Conservation (phyloP, 2,329 filamentous ascomycete genomes). For the Sodiomyces alkalinus region DNA sequence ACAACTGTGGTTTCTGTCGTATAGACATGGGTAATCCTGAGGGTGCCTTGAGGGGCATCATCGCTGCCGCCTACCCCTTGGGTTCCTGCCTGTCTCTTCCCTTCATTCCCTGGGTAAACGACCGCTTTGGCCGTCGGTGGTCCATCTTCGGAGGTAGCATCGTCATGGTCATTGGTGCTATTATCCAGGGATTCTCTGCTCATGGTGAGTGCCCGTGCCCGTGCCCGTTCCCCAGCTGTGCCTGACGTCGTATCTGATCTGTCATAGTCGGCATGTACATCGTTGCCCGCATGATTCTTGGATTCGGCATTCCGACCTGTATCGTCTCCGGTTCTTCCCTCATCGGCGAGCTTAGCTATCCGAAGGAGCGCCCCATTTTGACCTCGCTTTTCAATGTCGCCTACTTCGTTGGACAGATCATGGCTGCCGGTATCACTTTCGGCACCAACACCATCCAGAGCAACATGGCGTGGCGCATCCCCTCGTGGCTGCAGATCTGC, state of each 20-base stretch:
- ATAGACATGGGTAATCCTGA: constrained; percentile 28
- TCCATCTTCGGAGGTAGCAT: constrained; percentile 38
- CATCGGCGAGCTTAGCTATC: constrained; percentile 44
- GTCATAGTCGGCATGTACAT: constrained; percentile 36
- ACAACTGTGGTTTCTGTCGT: not conserved
- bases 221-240: not conserved
- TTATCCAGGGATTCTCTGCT: constrained; percentile 36
- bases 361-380: constrained; percentile 42
- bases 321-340: constrained; percentile 44
- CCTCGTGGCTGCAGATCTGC: constrained; percentile 28
- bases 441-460: constrained; percentile 24
- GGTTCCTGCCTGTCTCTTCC: constrained; percentile 43
- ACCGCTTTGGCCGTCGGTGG: constrained; percentile 38
- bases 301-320: constrained; percentile 43
- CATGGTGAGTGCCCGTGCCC: constrained; percentile 19
- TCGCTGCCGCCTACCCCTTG: constrained; percentile 43
- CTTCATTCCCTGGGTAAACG: constrained; percentile 39
- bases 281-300: constrained; percentile 41
- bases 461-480: constrained; percentile 28
- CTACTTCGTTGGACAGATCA: constrained; percentile 35
- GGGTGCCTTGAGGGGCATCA: constrained; percentile 33
- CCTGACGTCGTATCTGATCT: not conserved
- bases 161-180: constrained; percentile 37
- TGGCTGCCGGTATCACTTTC: constrained; percentile 33
- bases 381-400: constrained; percentile 44